Percentiles rank a stretch among this genome's conserved stretches.
Evolutionary conservation across 78 protist species (phyloP).

Genomic region (Blattamonas nauphoetae): DNA sequence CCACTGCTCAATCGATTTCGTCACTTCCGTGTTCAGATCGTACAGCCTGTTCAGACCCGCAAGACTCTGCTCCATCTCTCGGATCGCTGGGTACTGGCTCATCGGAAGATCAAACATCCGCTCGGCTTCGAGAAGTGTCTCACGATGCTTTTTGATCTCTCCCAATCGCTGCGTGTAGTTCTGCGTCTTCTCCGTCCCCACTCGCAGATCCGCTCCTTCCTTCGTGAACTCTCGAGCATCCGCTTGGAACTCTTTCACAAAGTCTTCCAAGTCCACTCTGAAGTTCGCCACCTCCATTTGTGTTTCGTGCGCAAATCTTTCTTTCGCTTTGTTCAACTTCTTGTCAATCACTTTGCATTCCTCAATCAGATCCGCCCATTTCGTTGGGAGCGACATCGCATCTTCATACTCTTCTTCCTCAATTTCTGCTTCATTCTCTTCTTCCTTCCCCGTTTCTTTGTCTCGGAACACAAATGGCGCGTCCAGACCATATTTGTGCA

Average conservation of each 20-base stretch:
- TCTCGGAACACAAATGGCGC: background rate
- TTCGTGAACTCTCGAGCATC: slow-evolving; percentile 28
- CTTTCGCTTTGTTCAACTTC: slow-evolving; percentile 8
- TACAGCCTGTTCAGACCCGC: slow-evolving; percentile 17
- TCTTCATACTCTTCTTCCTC: background rate
- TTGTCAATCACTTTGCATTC: slow-evolving; percentile 6
- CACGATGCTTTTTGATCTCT: background rate
- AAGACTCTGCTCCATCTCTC: slow-evolving; percentile 26
- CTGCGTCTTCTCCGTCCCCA: background rate
- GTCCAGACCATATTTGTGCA: background rate
- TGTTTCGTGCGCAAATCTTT: slow-evolving; percentile 2
- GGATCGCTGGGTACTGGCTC: slow-evolving; percentile 35
- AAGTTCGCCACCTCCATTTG: slow-evolving; percentile 23
- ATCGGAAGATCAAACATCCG: slow-evolving; percentile 53
- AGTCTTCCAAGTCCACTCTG: slow-evolving; percentile 27
- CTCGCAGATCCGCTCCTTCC: background rate
- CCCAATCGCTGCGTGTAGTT: slow-evolving; percentile 19
- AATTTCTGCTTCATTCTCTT: background rate
- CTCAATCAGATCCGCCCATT: slow-evolving; percentile 27
- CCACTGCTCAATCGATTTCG: slow-evolving; percentile 38
- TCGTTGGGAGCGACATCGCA: slow-evolving; percentile 40
- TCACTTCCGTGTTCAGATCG: slow-evolving; percentile 30
- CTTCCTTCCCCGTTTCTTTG: background rate
- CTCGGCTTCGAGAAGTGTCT: slow-evolving; percentile 42
- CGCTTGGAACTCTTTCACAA: slow-evolving; percentile 36